phyloP scores from a whole-genome alignment of 2,329 filamentous ascomycete species.

The Calonectria fujianensis region DNA sequence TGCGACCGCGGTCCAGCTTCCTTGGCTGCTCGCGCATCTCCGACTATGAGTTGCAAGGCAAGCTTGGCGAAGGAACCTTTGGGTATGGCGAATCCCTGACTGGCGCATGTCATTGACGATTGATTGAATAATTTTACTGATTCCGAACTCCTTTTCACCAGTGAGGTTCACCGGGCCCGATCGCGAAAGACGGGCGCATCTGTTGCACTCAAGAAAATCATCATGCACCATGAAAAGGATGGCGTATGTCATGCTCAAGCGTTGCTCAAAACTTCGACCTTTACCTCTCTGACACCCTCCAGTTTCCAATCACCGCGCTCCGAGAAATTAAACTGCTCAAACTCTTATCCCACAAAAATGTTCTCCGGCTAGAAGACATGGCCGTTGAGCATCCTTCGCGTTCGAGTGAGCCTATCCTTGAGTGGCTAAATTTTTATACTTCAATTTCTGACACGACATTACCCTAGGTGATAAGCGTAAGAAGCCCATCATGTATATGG shows the following conservation, averaged over 20 bases:
- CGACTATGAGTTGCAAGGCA: constrained; percentile 86
- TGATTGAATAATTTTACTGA: constrained; percentile 10
- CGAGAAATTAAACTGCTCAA: constrained; percentile 99
- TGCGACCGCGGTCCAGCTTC: constrained; percentile 78
- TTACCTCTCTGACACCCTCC: constrained; percentile 40
- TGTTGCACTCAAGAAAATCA: constrained; percentile 97
- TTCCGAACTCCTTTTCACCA: constrained; percentile 56
- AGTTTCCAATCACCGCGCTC: constrained; percentile 98
- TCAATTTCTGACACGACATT: constrained; percentile 36
- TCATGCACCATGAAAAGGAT: constrained; percentile 99
- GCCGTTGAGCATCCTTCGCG: constrained; percentile 86
- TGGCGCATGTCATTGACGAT: constrained; percentile 41
- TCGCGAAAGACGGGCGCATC: constrained; percentile 83
- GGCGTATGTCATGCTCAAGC: constrained; percentile 74
- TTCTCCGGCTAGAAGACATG: constrained; percentile 95
- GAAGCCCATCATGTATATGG: constrained; percentile 96
- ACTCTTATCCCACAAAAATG: constrained; percentile 92
- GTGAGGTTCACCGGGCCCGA: constrained; percentile 92
- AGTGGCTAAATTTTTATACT: neutral
- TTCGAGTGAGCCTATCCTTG: constrained; percentile 67
- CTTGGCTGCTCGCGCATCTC: constrained; percentile 88
- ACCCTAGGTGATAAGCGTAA: constrained; percentile 83
- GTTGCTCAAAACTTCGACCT: constrained; percentile 1
- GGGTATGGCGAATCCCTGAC: constrained; percentile 73
- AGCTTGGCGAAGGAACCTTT: constrained; percentile 96